Conservation (phyloP, 2,329 filamentous ascomycete species). For the Ascosphaera aggregata region DNA sequence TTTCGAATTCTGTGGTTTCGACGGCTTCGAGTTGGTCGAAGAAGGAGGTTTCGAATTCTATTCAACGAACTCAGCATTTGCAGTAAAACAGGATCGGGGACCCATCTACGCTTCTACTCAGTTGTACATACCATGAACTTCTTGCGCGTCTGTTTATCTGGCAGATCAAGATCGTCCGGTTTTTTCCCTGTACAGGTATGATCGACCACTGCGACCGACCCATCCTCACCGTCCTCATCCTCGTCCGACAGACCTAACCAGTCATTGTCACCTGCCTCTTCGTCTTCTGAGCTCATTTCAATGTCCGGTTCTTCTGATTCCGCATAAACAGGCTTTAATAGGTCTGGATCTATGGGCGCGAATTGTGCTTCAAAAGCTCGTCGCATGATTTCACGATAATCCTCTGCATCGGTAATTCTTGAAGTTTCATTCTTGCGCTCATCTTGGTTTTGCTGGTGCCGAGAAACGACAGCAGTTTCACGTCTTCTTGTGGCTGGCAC, state of each 20-base stretch:
- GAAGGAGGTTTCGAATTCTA: conserved; percentile 26
- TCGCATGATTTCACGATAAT: conserved; percentile 52
- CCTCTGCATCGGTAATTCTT: conserved; percentile 17
- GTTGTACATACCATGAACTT: conserved; percentile 44
- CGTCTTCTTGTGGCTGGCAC: conserved; percentile 28
- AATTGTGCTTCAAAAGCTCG: conserved; percentile 79
- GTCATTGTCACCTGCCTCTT: conserved; percentile 16
- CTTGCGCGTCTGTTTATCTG: conserved; percentile 49
- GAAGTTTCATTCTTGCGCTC: conserved; percentile 8
- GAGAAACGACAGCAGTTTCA: conserved; percentile 13
- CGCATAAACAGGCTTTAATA: conserved; percentile 3
- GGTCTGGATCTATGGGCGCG: conserved; percentile 36
- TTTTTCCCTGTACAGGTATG: conserved; percentile 30
- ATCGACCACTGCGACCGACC: conserved; percentile 32
- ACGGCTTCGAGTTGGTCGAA: conserved; percentile 8
- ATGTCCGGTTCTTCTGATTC: conserved; percentile 6
- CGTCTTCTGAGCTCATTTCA: conserved; percentile 6
- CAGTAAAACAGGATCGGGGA: no score
- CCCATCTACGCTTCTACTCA: neutral
- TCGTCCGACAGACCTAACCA: conserved; percentile 41
- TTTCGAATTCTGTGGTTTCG: conserved; percentile 14
- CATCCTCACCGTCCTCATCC: conserved; percentile 14
- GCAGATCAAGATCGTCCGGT: conserved; percentile 18
- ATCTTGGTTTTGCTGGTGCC: conserved; percentile 8
- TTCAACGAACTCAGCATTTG: neutral